Evolutionary conservation across 192 early-diverging fungal genomes (phyloP).

Genomic region (Coemansia interrupta): DNA sequence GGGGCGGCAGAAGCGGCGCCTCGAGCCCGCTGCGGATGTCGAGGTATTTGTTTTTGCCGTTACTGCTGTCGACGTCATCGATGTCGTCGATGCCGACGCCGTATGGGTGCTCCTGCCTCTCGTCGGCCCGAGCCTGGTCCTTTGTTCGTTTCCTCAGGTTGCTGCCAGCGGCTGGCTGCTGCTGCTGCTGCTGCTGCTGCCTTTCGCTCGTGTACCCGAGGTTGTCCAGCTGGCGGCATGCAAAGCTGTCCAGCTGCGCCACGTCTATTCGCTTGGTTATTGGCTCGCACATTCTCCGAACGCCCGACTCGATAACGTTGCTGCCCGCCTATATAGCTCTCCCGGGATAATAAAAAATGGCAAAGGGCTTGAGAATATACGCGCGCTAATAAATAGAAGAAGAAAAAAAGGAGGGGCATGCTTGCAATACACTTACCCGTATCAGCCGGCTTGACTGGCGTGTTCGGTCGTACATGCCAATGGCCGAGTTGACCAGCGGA

Average conservation of each 20-base stretch:
- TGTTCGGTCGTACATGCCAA: conserved; percentile 71
- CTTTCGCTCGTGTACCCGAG: conserved; percentile 27
- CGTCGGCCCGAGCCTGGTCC: conserved; percentile 24
- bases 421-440: conserved; percentile 54
- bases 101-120: background rate
- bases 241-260: conserved; percentile 70
- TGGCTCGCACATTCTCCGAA: conserved; percentile 66
- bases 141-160: conserved; percentile 42
- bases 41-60: conserved; percentile 5
- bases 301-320: conserved; percentile 73
- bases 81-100: background rate
- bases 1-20: conserved; percentile 20
- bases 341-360: background rate
- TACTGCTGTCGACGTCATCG: conserved; percentile 3
- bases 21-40: background rate
- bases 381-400: background rate
- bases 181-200: conserved; percentile 1
- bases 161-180: background rate
- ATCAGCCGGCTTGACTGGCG: conserved; percentile 57
- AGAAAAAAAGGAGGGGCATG: background rate
- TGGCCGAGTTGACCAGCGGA: conserved; percentile 73
- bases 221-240: conserved; percentile 70
- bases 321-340: conserved; percentile 58
- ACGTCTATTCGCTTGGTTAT: conserved; percentile 73
- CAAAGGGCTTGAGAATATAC: no score